A percentile compares a stretch with the other conserved stretches of the same genome.
Evolutionary conservation across 225 moss, liverwort and hornwort species (phyloP).

Genomic region (Anthoceros angustus): DNA sequence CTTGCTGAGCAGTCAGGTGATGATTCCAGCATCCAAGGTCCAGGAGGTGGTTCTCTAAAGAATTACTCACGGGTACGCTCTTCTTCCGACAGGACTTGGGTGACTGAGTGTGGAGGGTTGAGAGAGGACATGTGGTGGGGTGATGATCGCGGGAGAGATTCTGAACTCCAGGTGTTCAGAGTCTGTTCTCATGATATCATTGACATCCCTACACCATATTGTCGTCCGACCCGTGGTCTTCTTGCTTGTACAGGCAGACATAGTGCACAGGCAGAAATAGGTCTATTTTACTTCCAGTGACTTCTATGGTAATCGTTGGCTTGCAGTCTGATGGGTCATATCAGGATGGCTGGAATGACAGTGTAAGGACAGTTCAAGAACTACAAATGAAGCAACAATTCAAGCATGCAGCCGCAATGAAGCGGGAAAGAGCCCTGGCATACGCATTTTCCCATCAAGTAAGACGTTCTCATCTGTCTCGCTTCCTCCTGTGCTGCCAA

Average conservation of each 20-base stretch:
- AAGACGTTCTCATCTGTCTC: not conserved
- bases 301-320: slow-evolving; percentile 4
- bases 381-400: slow-evolving; percentile 68
- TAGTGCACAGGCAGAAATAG: not conserved
- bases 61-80: not conserved
- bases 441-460: slow-evolving; percentile 99
- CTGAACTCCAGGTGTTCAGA: not conserved
- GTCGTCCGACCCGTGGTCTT: not conserved
- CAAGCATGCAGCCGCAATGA: slow-evolving; percentile 80
- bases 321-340: slow-evolving; percentile 5
- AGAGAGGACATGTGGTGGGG: not conserved
- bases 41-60: not conserved
- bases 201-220: not conserved
- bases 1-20: not conserved
- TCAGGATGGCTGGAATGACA: slow-evolving; percentile 67
- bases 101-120: not conserved
- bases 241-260: no score
- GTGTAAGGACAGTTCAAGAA: slow-evolving; percentile 73
- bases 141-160: not conserved
- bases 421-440: slow-evolving; percentile 82
- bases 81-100: not conserved
- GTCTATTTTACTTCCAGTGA: not conserved
- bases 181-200: slow-evolving; percentile 1
- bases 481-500: not conserved
- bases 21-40: not conserved